Evolutionary conservation across 306 rosid species (phyloP), one percentile per base, ranked within the genome.

Genomic region (Adenanthera pavonina): DNA sequence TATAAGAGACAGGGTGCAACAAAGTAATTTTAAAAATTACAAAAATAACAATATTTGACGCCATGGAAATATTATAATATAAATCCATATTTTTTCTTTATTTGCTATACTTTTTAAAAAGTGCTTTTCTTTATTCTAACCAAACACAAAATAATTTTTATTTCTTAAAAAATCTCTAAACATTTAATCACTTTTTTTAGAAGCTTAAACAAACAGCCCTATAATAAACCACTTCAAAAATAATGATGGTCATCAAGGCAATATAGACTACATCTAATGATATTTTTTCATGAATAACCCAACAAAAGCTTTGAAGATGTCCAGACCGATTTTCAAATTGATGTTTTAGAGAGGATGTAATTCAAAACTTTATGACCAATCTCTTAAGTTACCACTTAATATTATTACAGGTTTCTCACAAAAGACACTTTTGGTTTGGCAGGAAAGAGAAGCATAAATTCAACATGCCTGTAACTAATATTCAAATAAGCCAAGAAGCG

Each of bases 401-500:
- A 68, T 41, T 47, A 36, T 25, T 48, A 48, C 73, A 47, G 52
- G 48, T 48, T 77, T 64, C 38, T n/a, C 49, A 59, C 34, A 62
- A 44, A 11, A 38, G 57, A 60, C 43, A 65, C 43, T 51, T 49
- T 19, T 36, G 13, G 49, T 36, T 36, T 36, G 35, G 62, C 53
- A 9, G 17, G 36, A 36, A 17, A 61, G 72, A 16, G 49, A 78
- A 38, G 41, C 20, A 6, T 38, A 51, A 49, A 65, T 33, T 38
- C n/a, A 66, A 66, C 40, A 78, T 13, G 66, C 75, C 36, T 65
- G 61, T 33, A 72, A 12, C 16, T 49, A 48, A 16, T 3, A 49
- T 7, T 49, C 8, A 48, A 72, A 72, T 51, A 10, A 48, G 8
- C 46, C 62, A 72, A 34, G n/a, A 33, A n/a, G 40, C 46, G 57